phyloP scores from a whole-genome alignment of 2,329 filamentous ascomycete genomes.

The Ceratocystis smalleyi region DNA sequence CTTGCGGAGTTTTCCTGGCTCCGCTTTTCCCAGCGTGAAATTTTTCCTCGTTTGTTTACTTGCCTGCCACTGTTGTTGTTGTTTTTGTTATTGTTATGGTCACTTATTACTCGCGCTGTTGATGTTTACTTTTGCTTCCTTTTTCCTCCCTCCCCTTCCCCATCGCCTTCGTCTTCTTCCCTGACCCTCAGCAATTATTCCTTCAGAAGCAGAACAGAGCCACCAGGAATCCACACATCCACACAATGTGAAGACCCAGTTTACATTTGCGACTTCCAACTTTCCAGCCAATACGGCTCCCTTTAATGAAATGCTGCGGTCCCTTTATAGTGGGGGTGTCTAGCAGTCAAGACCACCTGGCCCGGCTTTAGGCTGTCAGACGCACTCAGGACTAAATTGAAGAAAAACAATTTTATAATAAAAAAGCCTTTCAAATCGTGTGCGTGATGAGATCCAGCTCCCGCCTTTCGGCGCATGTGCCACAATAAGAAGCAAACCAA shows the following conservation, averaged over 20 bases:
- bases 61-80: background rate
- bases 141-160: background rate
- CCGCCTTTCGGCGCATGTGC: background rate
- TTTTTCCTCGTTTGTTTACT: background rate
- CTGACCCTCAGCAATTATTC: background rate
- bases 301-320: background rate
- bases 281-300: background rate
- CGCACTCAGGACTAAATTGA: background rate
- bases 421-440: background rate
- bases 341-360: background rate
- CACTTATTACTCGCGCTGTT: background rate
- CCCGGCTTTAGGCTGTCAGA: background rate
- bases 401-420: background rate
- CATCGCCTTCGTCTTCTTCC: background rate
- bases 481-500: background rate
- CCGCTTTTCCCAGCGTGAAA: too few relatives aligned
- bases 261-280: background rate
- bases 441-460: background rate
- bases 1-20: too few relatives aligned
- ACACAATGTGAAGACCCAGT: background rate
- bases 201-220: background rate
- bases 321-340: background rate
- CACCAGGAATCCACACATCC: background rate
- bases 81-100: background rate
- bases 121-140: constrained; percentile 2